Base-by-base conservation (phyloP, 1,284 basidiomycete species). In the Cryptococcus sp. region DNA sequence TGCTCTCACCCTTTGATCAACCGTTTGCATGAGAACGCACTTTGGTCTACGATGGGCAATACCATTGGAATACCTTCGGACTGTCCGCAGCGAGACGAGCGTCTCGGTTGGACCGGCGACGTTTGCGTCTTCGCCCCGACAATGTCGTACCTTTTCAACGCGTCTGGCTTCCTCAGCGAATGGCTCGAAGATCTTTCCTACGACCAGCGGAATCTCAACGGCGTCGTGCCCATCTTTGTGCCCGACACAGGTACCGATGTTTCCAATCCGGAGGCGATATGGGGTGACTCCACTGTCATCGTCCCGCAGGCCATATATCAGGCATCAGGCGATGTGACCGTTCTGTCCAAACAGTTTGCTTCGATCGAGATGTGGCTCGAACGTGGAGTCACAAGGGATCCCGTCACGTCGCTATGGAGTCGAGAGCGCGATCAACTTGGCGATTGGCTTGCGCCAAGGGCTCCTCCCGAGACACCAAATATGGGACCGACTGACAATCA, bases 51-150 rank as follows among this genome's bases (percentile, higher is more conserved):
- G 47, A 55, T 61, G 8, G 71, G 71, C 8, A 73, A 73, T 49
- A 68, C 68, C 45, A 61, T 73, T 13, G 54, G 54, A 8, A 35
- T 73, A 1, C 71, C 71, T 15, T 72, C 70, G 19, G 71, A 73
- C 52, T 73, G 66, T 44, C 66, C 66, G 25, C 66, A 68, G 54
- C 47, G 66, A 25, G 64, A 68, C 41, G 66, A 68, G 48, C 53
- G 67, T 44, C 31, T 68, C 19, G 66, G 66, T 8, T 68, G 66
- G 66, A 68, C 66, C 3, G 66, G 66, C 19, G 66, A 68, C 44
- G 55, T 68, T 15, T 60, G 64, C 27, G 66, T 66, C 16, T 64
- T 64, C 41, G 50, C 66, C 7, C 54, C 61, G 1, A 68, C 66
- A 0, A 51, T 62, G 19, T 49, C 40, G 19, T 68, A 56, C 53